These are phyloP conservation scores for Hirsutella minnesotensis DNA, from an alignment of 2,329 filamentous ascomycete genomes.

Conservation along the genomic window DNA sequence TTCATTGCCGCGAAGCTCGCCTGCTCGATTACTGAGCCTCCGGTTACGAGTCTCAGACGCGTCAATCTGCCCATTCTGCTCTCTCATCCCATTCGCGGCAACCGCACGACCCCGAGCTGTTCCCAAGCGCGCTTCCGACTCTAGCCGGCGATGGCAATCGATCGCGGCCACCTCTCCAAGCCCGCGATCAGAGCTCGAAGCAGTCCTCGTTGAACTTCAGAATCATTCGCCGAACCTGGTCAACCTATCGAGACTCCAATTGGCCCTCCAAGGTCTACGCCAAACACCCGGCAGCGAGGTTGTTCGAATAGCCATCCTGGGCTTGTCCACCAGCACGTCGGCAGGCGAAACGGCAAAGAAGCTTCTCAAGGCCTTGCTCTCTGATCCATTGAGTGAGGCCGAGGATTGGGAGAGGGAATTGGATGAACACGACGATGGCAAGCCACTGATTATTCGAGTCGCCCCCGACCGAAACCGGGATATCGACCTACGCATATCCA, in stretches of 20 bases:
- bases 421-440: constrained; percentile 33
- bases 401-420: constrained; percentile 57
- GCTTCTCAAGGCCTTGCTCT: constrained; percentile 57
- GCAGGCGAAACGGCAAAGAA: constrained; percentile 42
- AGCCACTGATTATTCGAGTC: constrained; percentile 53
- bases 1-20: neutral
- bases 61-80: constrained; percentile 20
- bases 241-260: constrained; percentile 57
- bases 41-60: neutral
- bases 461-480: constrained; percentile 16
- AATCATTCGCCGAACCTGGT: constrained; percentile 48
- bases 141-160: constrained; percentile 16
- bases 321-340: constrained; percentile 26
- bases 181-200: constrained; percentile 42
- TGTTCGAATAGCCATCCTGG: constrained; percentile 46
- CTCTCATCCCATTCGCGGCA: constrained; percentile 7
- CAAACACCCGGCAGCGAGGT: constrained; percentile 44
- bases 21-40: neutral
- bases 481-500: constrained; percentile 16
- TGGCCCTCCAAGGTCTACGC: constrained; percentile 54
- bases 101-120: neutral
- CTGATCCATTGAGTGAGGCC: constrained; percentile 53
- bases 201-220: constrained; percentile 47
- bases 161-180: constrained; percentile 22
- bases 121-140: constrained; percentile 4